These are phyloP conservation scores for Chrysoporthe puriensis DNA, from an alignment of 2,329 filamentous ascomycete species.

Conservation along the genomic window DNA sequence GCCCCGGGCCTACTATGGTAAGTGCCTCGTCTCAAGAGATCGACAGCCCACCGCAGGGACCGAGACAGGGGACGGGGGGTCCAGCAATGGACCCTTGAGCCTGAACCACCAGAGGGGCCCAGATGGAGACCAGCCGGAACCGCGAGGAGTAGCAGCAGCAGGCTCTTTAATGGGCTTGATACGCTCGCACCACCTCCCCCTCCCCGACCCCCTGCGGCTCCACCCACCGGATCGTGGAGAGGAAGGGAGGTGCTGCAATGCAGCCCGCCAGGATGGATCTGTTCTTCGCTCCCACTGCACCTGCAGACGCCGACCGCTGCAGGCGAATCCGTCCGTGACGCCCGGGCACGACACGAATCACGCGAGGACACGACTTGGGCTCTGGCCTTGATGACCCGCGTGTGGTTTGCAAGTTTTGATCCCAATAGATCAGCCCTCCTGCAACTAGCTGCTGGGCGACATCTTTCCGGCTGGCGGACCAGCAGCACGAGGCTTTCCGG, in stretches of 20 bases:
- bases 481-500: background rate
- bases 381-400: background rate
- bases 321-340: conserved; percentile 2
- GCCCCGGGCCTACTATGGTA: too few species aligned
- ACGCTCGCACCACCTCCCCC: conserved; percentile 17
- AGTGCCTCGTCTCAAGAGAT: background rate
- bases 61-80: conserved; percentile 6
- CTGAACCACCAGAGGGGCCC: conserved; percentile 4
- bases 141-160: background rate
- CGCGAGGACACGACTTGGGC: conserved; percentile 18
- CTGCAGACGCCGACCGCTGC: too few species aligned
- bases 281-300: background rate
- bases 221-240: conserved; percentile 13
- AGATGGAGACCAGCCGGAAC: conserved; percentile 7
- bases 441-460: background rate
- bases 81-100: conserved; percentile 4
- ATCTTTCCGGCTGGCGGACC: background rate
- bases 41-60: conserved; percentile 1
- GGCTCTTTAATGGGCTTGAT: conserved; percentile 17
- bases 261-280: background rate
- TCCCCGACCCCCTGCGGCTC: background rate
- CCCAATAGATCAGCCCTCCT: background rate
- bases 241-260: background rate
- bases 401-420: background rate
- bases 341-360: conserved; percentile 23